phyloP scores from a whole-genome alignment of 352 stramenopile genomes.

The Phytophthora megakarya region DNA sequence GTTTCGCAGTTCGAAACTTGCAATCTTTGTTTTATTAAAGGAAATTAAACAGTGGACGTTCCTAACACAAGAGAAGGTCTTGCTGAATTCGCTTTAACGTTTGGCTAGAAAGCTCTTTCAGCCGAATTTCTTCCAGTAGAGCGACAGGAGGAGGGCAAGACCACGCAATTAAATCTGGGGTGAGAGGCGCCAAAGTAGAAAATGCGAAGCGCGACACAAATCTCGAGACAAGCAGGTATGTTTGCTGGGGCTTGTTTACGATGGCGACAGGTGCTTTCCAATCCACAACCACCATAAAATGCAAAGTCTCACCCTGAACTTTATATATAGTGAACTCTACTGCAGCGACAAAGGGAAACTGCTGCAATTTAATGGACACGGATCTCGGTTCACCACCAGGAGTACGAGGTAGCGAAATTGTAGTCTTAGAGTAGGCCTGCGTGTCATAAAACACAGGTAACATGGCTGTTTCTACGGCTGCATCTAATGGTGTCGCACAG shows the following conservation, averaged over 20 bases:
- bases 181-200: too few relatives aligned
- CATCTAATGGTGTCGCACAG: not conserved
- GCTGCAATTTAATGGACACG: not conserved
- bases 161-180: too few relatives aligned
- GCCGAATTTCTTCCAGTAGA: too few relatives aligned
- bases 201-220: not conserved
- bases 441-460: constrained; percentile 3
- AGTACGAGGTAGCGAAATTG: not conserved
- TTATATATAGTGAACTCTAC: constrained; percentile 3
- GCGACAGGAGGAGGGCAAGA: too few relatives aligned
- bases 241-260: constrained; percentile 2
- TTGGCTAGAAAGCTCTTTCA: too few relatives aligned
- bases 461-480: not conserved
- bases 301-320: not conserved
- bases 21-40: too few relatives aligned
- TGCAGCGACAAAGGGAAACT: not conserved
- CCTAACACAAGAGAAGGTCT: too few relatives aligned
- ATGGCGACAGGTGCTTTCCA: too few relatives aligned
- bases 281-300: not conserved
- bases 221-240: constrained; percentile 4
- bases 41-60: too few relatives aligned
- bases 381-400: not conserved
- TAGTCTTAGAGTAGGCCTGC: constrained; percentile 1
- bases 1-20: too few relatives aligned
- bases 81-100: too few relatives aligned